Percentiles rank a stretch among this genome's conserved stretches.
Conservation (phyloP, 2,329 filamentous ascomycete genomes). For the Cladosporium sp. region DNA sequence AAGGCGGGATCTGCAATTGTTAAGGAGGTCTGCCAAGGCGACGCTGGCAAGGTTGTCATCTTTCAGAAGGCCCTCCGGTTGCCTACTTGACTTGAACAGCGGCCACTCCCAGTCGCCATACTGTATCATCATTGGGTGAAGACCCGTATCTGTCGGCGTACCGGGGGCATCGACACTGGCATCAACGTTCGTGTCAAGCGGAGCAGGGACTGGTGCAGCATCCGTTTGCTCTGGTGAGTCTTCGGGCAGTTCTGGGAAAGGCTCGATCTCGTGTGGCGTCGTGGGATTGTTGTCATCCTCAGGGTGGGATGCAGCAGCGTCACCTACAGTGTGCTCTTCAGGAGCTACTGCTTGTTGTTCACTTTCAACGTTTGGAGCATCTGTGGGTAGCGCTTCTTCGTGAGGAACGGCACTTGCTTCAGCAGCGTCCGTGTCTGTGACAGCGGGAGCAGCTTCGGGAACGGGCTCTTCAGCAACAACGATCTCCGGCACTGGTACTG, state of each 20-base stretch:
- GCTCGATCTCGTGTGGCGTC: conserved; percentile 1
- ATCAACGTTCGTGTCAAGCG: conserved; percentile 10
- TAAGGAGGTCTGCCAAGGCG: conserved; percentile 57
- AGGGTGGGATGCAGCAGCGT: background rate
- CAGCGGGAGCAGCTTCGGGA: background rate
- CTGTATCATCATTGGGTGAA: conserved; percentile 54
- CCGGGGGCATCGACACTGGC: conserved; percentile 28
- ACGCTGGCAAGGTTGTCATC: conserved; percentile 56
- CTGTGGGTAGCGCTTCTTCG: background rate
- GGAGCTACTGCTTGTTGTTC: background rate
- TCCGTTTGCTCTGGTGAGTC: background rate
- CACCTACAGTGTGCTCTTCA: background rate
- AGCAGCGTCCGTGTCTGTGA: background rate
- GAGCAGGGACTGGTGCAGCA: background rate
- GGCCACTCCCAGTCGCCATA: conserved; percentile 59
- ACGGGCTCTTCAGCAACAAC: conserved; percentile 2
- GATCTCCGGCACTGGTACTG: conserved; percentile 9
- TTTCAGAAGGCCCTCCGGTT: conserved; percentile 57
- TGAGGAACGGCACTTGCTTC: background rate
- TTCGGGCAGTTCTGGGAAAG: conserved; percentile 10
- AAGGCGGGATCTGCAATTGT: conserved; percentile 46
- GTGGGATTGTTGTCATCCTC: background rate
- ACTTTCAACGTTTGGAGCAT: background rate
- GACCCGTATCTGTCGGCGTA: conserved; percentile 38
- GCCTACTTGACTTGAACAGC: conserved; percentile 57